Conservation (phyloP, 345 rosid genomes). For the Boechera divaricarpa region DNA sequence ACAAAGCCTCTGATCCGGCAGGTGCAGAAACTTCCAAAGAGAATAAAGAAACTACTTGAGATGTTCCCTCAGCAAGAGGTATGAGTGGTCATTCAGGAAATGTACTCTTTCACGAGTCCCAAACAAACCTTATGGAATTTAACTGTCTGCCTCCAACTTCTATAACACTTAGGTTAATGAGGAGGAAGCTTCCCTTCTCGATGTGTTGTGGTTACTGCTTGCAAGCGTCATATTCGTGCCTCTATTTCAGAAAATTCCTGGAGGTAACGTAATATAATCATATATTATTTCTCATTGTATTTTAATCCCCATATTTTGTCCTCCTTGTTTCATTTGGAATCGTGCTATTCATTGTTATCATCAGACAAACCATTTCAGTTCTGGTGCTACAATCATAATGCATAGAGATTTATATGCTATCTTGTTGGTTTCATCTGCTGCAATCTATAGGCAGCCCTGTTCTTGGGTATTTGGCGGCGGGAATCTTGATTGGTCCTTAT, state of each 20-base stretch:
- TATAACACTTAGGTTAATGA: constrained; percentile 68
- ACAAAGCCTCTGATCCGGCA: constrained; percentile 70
- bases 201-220: constrained; percentile 84
- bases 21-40: constrained; percentile 71
- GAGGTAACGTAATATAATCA: constrained; percentile 61
- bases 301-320: not conserved
- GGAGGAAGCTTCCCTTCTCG: constrained; percentile 96
- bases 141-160: constrained; percentile 17
- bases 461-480: constrained; percentile 99
- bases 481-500: constrained; percentile 97
- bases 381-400: constrained; percentile 28
- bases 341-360: constrained; percentile 12
- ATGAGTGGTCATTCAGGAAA: constrained; percentile 19
- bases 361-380: constrained; percentile 32
- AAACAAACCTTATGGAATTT: constrained; percentile 14
- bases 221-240: constrained; percentile 99
- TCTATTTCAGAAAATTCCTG: constrained; percentile 95
- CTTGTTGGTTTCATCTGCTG: constrained; percentile 46
- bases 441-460: constrained; percentile 93
- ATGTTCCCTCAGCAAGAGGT: constrained; percentile 95
- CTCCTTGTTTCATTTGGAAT: constrained; percentile 5
- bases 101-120: constrained; percentile 1
- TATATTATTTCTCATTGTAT: constrained; percentile 8
- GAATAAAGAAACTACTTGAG: constrained; percentile 69
- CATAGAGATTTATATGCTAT: constrained; percentile 25